Base-by-base conservation (phyloP, 352 stramenopile genomes). In the Peronosclerospora sorghi region DNA sequence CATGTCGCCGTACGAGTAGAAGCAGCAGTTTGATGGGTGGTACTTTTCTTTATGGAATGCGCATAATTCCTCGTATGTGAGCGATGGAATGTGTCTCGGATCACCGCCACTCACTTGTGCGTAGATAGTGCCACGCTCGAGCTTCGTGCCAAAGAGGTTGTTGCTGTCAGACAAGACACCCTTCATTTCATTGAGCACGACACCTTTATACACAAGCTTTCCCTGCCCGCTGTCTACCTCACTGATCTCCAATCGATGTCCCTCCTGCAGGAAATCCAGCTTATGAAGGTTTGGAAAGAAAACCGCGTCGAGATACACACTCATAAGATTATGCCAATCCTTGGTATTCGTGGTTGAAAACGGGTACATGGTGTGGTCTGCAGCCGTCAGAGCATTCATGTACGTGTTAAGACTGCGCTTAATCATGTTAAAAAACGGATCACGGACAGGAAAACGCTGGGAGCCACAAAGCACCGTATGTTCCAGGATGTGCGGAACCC, bases 181-280 rank as follows among this genome's bases (percentile, higher is more conserved):
- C 62, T 99, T 99, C 96, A 99, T 99, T 71, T 99, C 96, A 56
- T 98, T 98, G 60, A 97, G 97, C n/a, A 99, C 95, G n/a, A 99
- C 95, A 34, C 95, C 95, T 48, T 90, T 90, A 54, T 79, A 83
- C 24, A 74, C 45, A 6, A 90, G 62, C 20, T 73, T 48, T 20
- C 58, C 50, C 19, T 75, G 57, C 39, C 53, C 52, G 12, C 44
- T 46, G 4, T 64, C 65, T 2, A 62, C 53, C 3, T 67, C 49
- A 20, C 45, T 55, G 18, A 86, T 72, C 48, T 82, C 73, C 0
- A 91, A 47, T 3, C 74, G 79, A 47, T 91, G 79, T 18, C 79
- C 79, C 56, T 91, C 79, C 36, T 91, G 79, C 32, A 82, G 49
- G 39, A 91, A 91, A 51, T 91, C 79, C 5, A 82, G 60, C 10